A percentile compares a stretch with the other conserved stretches of the same genome.
Evolutionary conservation across 176 grass and related monocot genomes (phyloP).

Genomic region (Oryza rufipogon): DNA sequence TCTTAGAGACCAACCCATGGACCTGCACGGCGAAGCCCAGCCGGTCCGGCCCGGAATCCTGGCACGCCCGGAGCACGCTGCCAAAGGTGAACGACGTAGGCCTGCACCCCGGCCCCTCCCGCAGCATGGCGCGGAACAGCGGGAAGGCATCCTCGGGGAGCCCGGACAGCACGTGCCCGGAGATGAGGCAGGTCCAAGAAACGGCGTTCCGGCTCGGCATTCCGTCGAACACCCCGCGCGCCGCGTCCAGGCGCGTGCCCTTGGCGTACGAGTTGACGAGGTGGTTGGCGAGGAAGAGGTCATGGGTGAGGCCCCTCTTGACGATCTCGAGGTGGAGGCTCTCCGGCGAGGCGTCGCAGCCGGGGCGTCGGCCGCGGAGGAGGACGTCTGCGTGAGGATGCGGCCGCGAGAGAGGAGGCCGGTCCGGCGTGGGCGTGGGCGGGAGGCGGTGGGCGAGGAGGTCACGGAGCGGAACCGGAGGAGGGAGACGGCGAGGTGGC

Average conservation of each 20-base stretch:
- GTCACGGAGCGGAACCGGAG: constrained; percentile 23
- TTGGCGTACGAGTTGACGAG: constrained; percentile 63
- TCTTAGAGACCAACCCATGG: constrained; percentile 71
- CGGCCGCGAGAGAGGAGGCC: constrained; percentile 21
- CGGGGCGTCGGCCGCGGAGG: constrained; percentile 18
- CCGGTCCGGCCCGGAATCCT: constrained; percentile 47
- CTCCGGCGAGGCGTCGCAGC: constrained; percentile 36
- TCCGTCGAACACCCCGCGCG: constrained; percentile 53
- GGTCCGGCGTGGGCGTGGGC: not conserved
- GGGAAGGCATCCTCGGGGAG: constrained; percentile 40
- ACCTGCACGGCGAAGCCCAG: constrained; percentile 59
- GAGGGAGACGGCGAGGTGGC: constrained; percentile 32
- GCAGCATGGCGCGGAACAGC: constrained; percentile 59
- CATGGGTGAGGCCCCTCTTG: constrained; percentile 56
- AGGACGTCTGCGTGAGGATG: constrained; percentile 36
- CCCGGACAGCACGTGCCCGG: constrained; percentile 56
- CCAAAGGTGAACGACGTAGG: constrained; percentile 76
- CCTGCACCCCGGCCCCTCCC: constrained; percentile 32
- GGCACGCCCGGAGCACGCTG: constrained; percentile 61
- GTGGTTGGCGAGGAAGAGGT: constrained; percentile 65
- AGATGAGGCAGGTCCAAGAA: constrained; percentile 73
- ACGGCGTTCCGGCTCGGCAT: constrained; percentile 61
- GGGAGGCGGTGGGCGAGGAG: constrained; percentile 33
- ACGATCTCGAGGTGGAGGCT: constrained; percentile 60
- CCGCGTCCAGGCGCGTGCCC: constrained; percentile 38